Percentiles rank a stretch among this genome's conserved stretches.
Conservation (phyloP, 148 eudicot species). For the Rheum nobile region DNA sequence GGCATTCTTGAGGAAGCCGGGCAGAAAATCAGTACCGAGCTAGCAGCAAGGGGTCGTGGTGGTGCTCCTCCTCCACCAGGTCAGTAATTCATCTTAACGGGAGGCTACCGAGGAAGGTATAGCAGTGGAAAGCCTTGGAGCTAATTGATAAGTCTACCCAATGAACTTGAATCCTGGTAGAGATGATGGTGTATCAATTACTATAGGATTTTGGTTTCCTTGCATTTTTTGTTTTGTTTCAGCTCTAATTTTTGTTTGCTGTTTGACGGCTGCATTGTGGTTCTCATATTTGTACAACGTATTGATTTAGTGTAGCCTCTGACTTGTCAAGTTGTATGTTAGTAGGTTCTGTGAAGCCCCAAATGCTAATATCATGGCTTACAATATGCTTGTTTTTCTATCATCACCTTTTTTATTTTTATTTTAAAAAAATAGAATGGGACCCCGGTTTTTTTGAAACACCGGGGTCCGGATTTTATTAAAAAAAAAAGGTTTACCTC, state of each 20-base stretch:
- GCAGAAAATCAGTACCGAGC: conserved; percentile 78
- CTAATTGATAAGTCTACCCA: conserved; percentile 16
- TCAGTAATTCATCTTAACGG: conserved; percentile 25
- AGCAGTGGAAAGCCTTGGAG: conserved; percentile 69
- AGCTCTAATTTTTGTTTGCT: background rate
- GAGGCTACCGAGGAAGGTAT: conserved; percentile 73
- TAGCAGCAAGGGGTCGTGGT: conserved; percentile 87
- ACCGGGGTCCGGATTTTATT: too few relatives aligned
- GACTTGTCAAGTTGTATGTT: background rate
- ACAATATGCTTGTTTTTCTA: background rate
- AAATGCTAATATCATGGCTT: background rate
- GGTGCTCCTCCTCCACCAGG: conserved; percentile 94
- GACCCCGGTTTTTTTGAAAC: too few relatives aligned
- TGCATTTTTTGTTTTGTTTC: background rate
- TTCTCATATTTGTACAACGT: background rate
- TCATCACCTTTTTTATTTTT: too few relatives aligned
- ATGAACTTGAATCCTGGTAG: background rate
- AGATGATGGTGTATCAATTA: background rate
- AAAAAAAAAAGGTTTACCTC: too few relatives aligned
- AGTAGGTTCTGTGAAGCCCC: background rate
- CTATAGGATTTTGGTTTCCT: background rate
- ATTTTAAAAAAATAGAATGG: too few relatives aligned
- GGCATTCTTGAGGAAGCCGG: conserved; percentile 98
- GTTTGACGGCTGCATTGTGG: background rate
- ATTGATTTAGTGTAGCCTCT: background rate